Evolutionary conservation across 2,329 filamentous ascomycete species (phyloP).

Genomic region (Fusarium equiseti): DNA sequence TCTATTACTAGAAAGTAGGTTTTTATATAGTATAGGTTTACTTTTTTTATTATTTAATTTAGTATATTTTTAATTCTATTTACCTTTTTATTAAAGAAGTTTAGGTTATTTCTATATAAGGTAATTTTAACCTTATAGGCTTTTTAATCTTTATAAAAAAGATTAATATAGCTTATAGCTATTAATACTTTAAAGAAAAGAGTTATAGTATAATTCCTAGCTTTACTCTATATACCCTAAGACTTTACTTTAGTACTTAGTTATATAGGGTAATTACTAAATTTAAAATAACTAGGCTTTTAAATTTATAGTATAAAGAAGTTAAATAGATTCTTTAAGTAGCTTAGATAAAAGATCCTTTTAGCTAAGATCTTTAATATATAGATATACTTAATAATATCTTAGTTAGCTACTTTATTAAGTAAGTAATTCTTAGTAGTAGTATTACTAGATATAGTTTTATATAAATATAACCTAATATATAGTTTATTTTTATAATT

Average conservation of each 20-base stretch:
- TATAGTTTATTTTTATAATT: not conserved
- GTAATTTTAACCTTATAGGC: not conserved
- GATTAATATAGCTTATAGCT: not conserved
- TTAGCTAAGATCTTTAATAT: not conserved
- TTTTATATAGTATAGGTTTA: not conserved
- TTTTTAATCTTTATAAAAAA: not conserved
- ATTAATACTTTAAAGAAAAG: not conserved
- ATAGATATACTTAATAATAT: not conserved
- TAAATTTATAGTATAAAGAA: no score
- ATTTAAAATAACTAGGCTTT: accelerated
- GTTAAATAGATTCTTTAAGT: no score
- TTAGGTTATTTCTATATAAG: not conserved
- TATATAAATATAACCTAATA: not conserved
- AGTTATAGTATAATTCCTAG: not conserved
- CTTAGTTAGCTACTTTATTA: not conserved
- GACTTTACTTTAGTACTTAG: not conserved
- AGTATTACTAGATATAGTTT: no score
- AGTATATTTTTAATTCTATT: not conserved
- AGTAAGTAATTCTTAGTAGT: not conserved
- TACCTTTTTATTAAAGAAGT: not conserved
- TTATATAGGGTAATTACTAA: not conserved
- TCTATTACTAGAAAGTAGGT: no score
- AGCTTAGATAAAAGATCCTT: no score
- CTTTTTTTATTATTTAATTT: not conserved
- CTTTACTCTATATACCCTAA: no score